Base-by-base conservation (phyloP, 2,329 filamentous ascomycete species). In the Huntiella abstrusa region DNA sequence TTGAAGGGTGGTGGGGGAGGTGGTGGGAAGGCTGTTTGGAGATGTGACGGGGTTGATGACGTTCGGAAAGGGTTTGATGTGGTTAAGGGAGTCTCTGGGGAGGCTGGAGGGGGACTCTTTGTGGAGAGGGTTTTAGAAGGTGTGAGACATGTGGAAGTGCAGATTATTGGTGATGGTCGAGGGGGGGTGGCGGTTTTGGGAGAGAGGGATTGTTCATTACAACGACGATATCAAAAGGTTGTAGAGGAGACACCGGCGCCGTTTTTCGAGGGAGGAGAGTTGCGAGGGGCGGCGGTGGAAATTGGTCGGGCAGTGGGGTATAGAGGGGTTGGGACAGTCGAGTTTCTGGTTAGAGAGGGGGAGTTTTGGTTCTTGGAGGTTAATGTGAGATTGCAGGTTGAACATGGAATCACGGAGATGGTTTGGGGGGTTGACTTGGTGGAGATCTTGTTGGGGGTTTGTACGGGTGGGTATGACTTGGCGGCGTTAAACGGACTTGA, bases 161-260 rank as follows among this genome's bases (percentile, higher is more conserved):
- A 72, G 49, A 61, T 72, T 3, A 41, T 71, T 2, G 68, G 67
- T 3, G 62, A 70, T 51, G 60, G 65, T 3, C 46, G 54, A 2
- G 67, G 66, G 0, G 54, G 56, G 3, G 62, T 65, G 0, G 52
- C 64, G 11, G 56, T 60, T 11, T 54, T 63, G 1, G 62, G 65
- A 4, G 68, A 71, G 43, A 57, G 69, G 6, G 69, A 71, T 34
- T 72, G 69, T 49, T 69, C 67, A 4, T 53, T 71, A 2, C 68
- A 72, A 43, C 54, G 69, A 4, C 58, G 68, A 1, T 63, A 71
- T 49, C 68, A 72, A 48, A 72, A 72, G 49, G 60, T 71, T 2
- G 57, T 72, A 1, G 69, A 72, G 49, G 66, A 69, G 54, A 52
- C 50, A 0, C 56, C 56, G 3, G 55, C 43, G 49, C 41, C 56